A percentile compares a stretch with the other conserved stretches of the same genome.
phyloP scores from a whole-genome alignment of 1,139 yeast genomes.

The Saccharomyces hybrid region DNA sequence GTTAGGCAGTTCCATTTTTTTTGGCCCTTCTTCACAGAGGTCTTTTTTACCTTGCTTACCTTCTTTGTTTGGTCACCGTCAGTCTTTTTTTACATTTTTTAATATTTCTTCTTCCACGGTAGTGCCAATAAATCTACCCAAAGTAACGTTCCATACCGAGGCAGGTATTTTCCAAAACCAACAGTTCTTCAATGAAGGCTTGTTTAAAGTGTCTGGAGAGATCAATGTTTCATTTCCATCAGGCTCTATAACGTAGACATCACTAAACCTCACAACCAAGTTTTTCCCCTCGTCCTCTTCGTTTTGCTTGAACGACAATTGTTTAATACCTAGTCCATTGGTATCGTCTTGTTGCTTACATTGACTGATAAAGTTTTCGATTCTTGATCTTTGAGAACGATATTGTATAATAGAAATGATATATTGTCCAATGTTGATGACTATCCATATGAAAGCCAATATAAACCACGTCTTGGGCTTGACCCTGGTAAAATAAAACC shows the following conservation, averaged over 20 bases:
- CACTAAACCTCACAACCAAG: constrained; percentile 60
- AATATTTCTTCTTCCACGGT: background rate
- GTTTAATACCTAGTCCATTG: constrained; percentile 36
- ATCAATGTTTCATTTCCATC: constrained; percentile 36
- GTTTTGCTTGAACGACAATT: constrained; percentile 28
- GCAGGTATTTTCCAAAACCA: constrained; percentile 40
- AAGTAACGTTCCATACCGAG: constrained; percentile 36
- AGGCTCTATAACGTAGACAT: constrained; percentile 61
- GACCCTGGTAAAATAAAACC: constrained; percentile 29
- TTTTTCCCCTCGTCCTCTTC: constrained; percentile 46
- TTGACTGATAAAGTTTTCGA: constrained; percentile 44
- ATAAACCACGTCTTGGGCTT: constrained; percentile 40
- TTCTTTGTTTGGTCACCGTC: constrained; percentile 1
- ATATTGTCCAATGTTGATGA: constrained; percentile 56
- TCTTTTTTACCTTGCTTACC: constrained; percentile 14
- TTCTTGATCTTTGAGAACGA: constrained; percentile 53
- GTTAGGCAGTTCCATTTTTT: constrained; percentile 46
- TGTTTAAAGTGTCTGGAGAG: constrained; percentile 28
- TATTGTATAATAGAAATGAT: constrained; percentile 48
- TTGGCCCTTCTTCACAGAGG: constrained; percentile 38
- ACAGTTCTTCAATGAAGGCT: constrained; percentile 50
- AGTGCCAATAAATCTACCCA: constrained; percentile 4
- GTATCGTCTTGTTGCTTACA: constrained; percentile 57
- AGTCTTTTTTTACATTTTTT: constrained; percentile 1
- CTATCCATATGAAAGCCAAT: constrained; percentile 42